Evolutionary conservation across 768 basidiomycete genomes (phyloP), one percentile per base, ranked within the genome.

Genomic region (Hericium coralloides): DNA sequence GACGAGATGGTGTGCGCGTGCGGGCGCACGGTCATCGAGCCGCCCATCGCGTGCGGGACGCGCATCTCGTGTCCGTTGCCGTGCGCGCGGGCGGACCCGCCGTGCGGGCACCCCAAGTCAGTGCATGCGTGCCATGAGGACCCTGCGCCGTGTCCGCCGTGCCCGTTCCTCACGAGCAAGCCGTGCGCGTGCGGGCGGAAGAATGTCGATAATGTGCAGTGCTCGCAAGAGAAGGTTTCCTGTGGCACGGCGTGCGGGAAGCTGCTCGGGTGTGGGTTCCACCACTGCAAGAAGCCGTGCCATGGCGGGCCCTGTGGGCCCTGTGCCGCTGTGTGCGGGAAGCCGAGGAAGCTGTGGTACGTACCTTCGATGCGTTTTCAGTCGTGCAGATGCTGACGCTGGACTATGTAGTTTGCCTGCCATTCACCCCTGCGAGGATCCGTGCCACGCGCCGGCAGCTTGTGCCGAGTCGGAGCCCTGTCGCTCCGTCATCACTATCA

Each of bases 1-100:
- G 94, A 98, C 43, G 97, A 99, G 82, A 72, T 94, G 55, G 69
- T 87, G 10, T 98, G 95, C 67, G 71, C 79, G 50, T 98, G 95
- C 68, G 89, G 88, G 0, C 78, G 83, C n/a, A 98, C 93, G 2
- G 78, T 91, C 15, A 72, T 94, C 20, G 87, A 93, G 37, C 95
- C 95, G 0, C 95, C 95, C 0, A 84, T 97, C 38, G 81, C 87
- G 0, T 98, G 95, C 63, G 92, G 91, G 15, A 94, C 89, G 0
- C 73, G 71, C 25, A 82, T 99, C 61, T 70, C 73, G 38, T 99
- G 97, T 66, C 70, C 74, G 1, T 89, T 87, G 70, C 92, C 89
- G 0, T 99, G 97, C 69, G 74, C 80, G 38, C 78, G 80, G 2
- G 83, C 85, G 1, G 70, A 81, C 1, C 85, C 85, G 0, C 64